Evolutionary conservation across 2,329 filamentous ascomycete species (phyloP).

Genomic region (Fusarium albidum): DNA sequence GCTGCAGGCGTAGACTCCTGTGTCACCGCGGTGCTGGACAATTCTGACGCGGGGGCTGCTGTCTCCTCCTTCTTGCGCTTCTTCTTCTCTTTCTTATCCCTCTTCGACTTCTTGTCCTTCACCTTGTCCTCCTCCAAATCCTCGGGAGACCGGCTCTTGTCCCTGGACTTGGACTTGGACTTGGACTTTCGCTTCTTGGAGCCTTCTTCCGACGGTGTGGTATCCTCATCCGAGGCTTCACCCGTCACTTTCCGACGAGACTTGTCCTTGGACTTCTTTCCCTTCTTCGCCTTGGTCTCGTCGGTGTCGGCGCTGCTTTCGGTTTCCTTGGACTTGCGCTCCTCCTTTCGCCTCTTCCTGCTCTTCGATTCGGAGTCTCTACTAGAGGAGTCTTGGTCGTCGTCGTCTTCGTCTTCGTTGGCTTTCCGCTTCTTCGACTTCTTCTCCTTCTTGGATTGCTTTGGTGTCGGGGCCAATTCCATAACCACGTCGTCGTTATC

Average conservation of each 20-base stretch:
- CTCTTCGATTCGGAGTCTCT: slow-evolving; percentile 45
- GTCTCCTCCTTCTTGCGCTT: slow-evolving; percentile 59
- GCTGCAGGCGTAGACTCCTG: slow-evolving; percentile 37
- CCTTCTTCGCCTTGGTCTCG: slow-evolving; percentile 37
- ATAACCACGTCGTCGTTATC: slow-evolving; percentile 34
- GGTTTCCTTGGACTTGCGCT: slow-evolving; percentile 45
- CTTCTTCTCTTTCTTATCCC: slow-evolving; percentile 54
- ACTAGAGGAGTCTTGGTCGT: slow-evolving; percentile 41
- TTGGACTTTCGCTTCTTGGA: slow-evolving; percentile 47
- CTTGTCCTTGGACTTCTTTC: slow-evolving; percentile 53
- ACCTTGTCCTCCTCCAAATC: slow-evolving; percentile 40
- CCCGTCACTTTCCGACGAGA: slow-evolving; percentile 36
- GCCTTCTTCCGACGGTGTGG: slow-evolving; percentile 37
- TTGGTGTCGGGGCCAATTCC: slow-evolving; percentile 32
- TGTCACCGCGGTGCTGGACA: slow-evolving; percentile 21
- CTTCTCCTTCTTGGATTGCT: slow-evolving; percentile 51
- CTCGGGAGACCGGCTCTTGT: slow-evolving; percentile 39
- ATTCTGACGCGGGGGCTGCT: slow-evolving; percentile 22
- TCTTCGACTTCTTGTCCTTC: slow-evolving; percentile 49
- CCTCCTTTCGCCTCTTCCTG: slow-evolving; percentile 49
- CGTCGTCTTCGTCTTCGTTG: slow-evolving; percentile 45
- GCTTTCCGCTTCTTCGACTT: slow-evolving; percentile 61
- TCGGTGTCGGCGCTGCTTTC: slow-evolving; percentile 28
- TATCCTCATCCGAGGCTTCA: slow-evolving; percentile 33
- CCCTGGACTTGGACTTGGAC: slow-evolving; percentile 40